phyloP scores from a whole-genome alignment of 2,329 filamentous ascomycete species.

The Aspergillus sojae region DNA sequence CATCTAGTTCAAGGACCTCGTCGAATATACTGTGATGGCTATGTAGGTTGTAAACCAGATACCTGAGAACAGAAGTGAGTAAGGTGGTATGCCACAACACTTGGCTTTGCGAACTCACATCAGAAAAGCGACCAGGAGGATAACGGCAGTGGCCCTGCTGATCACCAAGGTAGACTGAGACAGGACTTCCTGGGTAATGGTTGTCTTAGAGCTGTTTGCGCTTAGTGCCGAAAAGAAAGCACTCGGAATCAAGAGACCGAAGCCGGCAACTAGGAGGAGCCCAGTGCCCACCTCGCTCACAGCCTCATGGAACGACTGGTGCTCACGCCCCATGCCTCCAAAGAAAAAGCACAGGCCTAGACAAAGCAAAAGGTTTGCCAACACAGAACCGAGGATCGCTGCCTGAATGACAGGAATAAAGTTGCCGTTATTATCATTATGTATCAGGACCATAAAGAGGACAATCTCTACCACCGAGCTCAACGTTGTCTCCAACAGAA shows the following conservation, averaged over 20 bases:
- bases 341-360: slow-evolving; percentile 79
- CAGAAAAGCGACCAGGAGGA: slow-evolving; percentile 69
- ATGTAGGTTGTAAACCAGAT: slow-evolving; percentile 71
- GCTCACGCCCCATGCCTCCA: slow-evolving; percentile 69
- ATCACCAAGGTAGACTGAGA: slow-evolving; percentile 61
- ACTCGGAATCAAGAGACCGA: slow-evolving; percentile 47
- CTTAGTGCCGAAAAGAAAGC: slow-evolving; percentile 50
- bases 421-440: slow-evolving; percentile 50
- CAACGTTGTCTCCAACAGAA: slow-evolving; percentile 57
- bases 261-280: slow-evolving; percentile 75
- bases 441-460: slow-evolving; percentile 75
- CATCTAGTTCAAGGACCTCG: slow-evolving; percentile 71
- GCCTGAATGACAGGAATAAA: slow-evolving; percentile 73
- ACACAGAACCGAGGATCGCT: slow-evolving; percentile 79
- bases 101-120: slow-evolving; percentile 50
- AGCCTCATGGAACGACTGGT: slow-evolving; percentile 71
- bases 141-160: slow-evolving; percentile 70
- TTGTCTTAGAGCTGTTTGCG: slow-evolving; percentile 46
- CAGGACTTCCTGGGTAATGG: slow-evolving; percentile 47
- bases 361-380: slow-evolving; percentile 80
- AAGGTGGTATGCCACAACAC: not conserved
- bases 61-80: slow-evolving; percentile 33
- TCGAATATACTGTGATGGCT: slow-evolving; percentile 78
- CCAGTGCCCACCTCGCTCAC: slow-evolving; percentile 80
- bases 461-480: slow-evolving; percentile 81